A percentile compares a stretch with the other conserved stretches of the same genome.
phyloP scores from a whole-genome alignment of 1,284 basidiomycete species.

The Apiotrichum gracile region DNA sequence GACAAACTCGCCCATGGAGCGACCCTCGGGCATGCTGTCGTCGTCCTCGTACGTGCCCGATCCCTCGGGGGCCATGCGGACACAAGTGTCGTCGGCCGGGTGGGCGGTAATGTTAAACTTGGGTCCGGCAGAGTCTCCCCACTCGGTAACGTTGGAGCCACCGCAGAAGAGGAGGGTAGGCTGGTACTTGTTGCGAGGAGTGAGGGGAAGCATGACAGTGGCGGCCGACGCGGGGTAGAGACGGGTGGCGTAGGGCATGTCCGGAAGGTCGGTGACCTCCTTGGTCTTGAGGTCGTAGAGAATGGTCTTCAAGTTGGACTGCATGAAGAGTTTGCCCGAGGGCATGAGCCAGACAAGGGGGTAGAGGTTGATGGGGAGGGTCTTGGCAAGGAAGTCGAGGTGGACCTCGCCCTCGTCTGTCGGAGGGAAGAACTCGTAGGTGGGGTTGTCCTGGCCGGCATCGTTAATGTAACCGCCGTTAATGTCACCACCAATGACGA shows the following conservation, averaged over 20 bases:
- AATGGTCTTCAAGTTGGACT: constrained; percentile 61
- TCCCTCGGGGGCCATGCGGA: constrained; percentile 64
- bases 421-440: constrained; percentile 66
- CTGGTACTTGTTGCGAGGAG: constrained; percentile 74
- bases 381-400: constrained; percentile 73
- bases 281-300: constrained; percentile 61
- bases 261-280: constrained; percentile 35
- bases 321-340: constrained; percentile 63
- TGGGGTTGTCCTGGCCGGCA: constrained; percentile 70
- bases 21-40: constrained; percentile 63
- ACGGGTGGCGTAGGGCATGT: constrained; percentile 59
- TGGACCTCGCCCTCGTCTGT: constrained; percentile 53
- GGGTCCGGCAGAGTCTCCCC: constrained; percentile 43
- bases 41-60: constrained; percentile 56
- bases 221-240: constrained; percentile 92
- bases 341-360: constrained; percentile 78
- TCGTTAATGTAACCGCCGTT: constrained; percentile 60
- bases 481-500: constrained; percentile 51
- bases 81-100: constrained; percentile 47
- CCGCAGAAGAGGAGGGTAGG: constrained; percentile 86
- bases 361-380: constrained; percentile 85
- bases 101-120: constrained; percentile 45
- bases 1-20: constrained; percentile 73
- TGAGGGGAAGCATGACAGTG: constrained; percentile 82
- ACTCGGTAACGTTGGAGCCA: constrained; percentile 57